Percentiles rank a stretch among this genome's conserved stretches.
These are phyloP conservation scores for Ramaria sp. DNA, from an alignment of 768 basidiomycete species.

Conservation along the genomic window DNA sequence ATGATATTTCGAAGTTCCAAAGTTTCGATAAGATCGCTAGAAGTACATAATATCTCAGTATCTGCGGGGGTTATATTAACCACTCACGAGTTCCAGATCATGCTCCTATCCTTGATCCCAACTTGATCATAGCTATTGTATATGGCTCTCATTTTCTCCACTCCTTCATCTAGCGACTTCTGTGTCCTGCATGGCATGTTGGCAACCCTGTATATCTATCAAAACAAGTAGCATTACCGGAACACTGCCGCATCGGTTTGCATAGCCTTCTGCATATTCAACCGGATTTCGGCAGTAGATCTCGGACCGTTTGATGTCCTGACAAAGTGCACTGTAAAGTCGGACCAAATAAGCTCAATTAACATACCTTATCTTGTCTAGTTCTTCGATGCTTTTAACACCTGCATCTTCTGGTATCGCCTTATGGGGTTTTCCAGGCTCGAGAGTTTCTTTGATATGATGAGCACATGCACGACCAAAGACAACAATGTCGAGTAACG, in stretches of 20 bases:
- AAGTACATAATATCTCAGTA: conserved; percentile 6
- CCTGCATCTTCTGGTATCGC: conserved; percentile 80
- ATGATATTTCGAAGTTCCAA: conserved; percentile 93
- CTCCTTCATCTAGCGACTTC: conserved; percentile 82
- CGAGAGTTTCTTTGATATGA: conserved; percentile 87
- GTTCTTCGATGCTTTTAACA: conserved; percentile 67
- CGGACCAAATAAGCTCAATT: neutral
- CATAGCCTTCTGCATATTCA: conserved; percentile 99
- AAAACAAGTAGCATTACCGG: conserved; percentile 35
- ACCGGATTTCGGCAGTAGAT: conserved; percentile 80
- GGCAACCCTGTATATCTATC: conserved; percentile 1
- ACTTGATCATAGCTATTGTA: conserved; percentile 86
- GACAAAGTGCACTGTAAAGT: conserved; percentile 4
- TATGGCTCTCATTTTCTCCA: conserved; percentile 72
- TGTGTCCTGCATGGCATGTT: conserved; percentile 51
- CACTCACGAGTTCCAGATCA: conserved; percentile 99
- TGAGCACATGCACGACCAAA: conserved; percentile 99
- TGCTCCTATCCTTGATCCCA: conserved; percentile 94
- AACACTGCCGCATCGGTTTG: conserved; percentile 97
- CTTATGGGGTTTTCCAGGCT: conserved; percentile 87
- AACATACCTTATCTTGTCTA: conserved; percentile 71
- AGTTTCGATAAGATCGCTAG: conserved; percentile 91
- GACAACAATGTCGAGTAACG: conserved; percentile 95
- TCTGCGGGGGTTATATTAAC: neutral
- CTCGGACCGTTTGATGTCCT: conserved; percentile 73